Percentiles rank a stretch among this genome's conserved stretches.
phyloP scores from a whole-genome alignment of 1,284 basidiomycete species.

The Puccinia novopanici region DNA sequence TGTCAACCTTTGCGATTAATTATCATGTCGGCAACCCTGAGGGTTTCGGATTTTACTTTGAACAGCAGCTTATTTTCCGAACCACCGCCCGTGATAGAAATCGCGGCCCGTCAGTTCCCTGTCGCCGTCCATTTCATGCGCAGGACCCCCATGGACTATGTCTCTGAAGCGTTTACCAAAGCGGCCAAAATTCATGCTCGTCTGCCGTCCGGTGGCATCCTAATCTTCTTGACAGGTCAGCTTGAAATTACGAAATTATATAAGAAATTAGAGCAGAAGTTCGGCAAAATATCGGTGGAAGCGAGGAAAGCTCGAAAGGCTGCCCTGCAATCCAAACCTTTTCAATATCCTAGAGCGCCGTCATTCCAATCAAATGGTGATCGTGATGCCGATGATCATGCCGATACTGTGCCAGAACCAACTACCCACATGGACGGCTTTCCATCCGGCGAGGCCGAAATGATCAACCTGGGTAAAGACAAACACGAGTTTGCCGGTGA shows the following conservation, averaged over 20 bases:
- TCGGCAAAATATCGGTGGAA: conserved; percentile 70
- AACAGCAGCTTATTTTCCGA: conserved; percentile 79
- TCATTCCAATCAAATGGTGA: conserved; percentile 1
- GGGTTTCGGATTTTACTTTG: conserved; percentile 86
- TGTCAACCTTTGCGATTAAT: conserved; percentile 80
- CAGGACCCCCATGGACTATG: conserved; percentile 81
- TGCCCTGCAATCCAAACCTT: conserved; percentile 51
- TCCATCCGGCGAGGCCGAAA: conserved; percentile 60
- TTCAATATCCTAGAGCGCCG: conserved; percentile 41
- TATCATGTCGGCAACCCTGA: conserved; percentile 98
- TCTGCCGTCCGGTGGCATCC: conserved; percentile 70
- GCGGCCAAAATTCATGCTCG: conserved; percentile 75
- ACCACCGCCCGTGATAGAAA: conserved; percentile 85
- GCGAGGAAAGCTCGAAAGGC: conserved; percentile 62
- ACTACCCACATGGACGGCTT: conserved; percentile 37
- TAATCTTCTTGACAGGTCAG: conserved; percentile 77
- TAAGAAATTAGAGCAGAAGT: conserved; percentile 74
- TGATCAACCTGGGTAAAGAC: conserved; percentile 52
- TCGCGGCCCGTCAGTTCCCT: conserved; percentile 87
- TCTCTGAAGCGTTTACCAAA: conserved; percentile 87
- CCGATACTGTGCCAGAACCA: conserved; percentile 32
- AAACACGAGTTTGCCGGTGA: conserved; percentile 62
- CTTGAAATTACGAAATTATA: conserved; percentile 72
- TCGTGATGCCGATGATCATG: conserved; percentile 34
- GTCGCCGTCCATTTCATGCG: conserved; percentile 93